Evolutionary conservation across 139 green algal species (phyloP).

Genomic region (Penium margaritaceum): DNA sequence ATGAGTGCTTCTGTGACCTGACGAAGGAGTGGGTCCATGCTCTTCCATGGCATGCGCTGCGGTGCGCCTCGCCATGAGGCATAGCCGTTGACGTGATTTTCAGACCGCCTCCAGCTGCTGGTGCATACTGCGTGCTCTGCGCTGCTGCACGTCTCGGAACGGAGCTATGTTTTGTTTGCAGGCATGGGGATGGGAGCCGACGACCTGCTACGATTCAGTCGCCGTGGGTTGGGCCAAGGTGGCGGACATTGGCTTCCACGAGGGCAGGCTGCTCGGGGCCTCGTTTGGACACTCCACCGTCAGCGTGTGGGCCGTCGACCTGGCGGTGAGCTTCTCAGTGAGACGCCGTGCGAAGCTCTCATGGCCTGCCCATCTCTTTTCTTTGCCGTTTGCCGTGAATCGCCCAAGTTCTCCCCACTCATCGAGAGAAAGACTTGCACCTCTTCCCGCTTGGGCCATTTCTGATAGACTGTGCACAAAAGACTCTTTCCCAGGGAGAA

Average conservation of each 20-base stretch:
- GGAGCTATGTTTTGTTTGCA: slow-evolving; percentile 17
- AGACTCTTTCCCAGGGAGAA: too few species aligned
- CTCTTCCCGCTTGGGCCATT: too few species aligned
- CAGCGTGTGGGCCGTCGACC: slow-evolving; percentile 53
- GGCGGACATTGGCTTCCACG: slow-evolving; percentile 38
- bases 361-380: too few species aligned
- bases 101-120: background rate
- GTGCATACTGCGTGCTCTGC: background rate
- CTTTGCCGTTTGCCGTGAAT: too few species aligned
- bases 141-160: background rate
- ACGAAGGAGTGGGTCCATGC: background rate
- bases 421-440: too few species aligned
- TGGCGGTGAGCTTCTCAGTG: slow-evolving; percentile 30
- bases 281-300: slow-evolving; percentile 53
- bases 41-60: background rate
- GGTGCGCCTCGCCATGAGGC: background rate
- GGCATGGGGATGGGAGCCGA: slow-evolving; percentile 66
- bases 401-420: too few species aligned
- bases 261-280: slow-evolving; percentile 56
- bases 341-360: too few species aligned
- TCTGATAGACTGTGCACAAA: too few species aligned
- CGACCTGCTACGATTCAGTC: slow-evolving; percentile 55
- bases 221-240: slow-evolving; percentile 64
- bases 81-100: background rate
- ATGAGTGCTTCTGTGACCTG: background rate